These are phyloP conservation scores for Cryptococcus sp. DNA, from an alignment of 1,284 basidiomycete species.

Conservation along the genomic window DNA sequence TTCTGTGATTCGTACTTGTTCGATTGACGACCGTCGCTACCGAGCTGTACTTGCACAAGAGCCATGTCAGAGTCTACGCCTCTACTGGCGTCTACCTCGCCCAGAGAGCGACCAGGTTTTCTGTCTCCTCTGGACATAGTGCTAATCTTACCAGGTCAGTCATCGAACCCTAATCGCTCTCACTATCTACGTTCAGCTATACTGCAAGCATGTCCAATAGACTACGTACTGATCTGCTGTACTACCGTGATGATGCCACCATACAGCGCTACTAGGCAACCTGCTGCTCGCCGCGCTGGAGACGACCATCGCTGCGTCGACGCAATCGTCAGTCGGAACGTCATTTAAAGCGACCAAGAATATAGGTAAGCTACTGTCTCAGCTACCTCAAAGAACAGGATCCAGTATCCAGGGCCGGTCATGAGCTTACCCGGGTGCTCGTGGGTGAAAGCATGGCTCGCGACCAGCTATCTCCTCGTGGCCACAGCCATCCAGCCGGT, in stretches of 20 bases:
- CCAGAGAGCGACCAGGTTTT: constrained; percentile 7
- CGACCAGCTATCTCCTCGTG: constrained; percentile 28
- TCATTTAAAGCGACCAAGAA: constrained; percentile 23
- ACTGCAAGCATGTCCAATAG: too few relatives aligned
- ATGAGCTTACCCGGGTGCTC: too few relatives aligned
- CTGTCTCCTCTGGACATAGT: constrained; percentile 8
- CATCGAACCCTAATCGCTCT: too few relatives aligned
- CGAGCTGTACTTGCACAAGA: too few relatives aligned
- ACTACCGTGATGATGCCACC: too few relatives aligned
- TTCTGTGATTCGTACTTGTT: too few relatives aligned
- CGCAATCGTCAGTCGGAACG: constrained; percentile 24
- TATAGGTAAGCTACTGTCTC: constrained; percentile 5
- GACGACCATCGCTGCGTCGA: constrained; percentile 32
- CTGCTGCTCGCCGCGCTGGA: constrained; percentile 30
- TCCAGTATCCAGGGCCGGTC: too few relatives aligned
- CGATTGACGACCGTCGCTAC: too few relatives aligned
- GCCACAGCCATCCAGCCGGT: constrained; percentile 29
- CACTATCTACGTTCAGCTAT: too few relatives aligned
- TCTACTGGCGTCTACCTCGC: constrained; percentile 6
- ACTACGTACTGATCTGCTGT: too few relatives aligned
- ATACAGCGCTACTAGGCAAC: constrained; percentile 22
- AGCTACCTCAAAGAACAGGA: not conserved
- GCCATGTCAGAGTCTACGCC: constrained; percentile 15
- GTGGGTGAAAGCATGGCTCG: constrained; percentile 22
- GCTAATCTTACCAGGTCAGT: constrained; percentile 17